Percentiles rank a stretch among this genome's conserved stretches.
These are phyloP conservation scores for Didymella pomorum DNA, from an alignment of 2,329 filamentous ascomycete species.

Conservation along the genomic window DNA sequence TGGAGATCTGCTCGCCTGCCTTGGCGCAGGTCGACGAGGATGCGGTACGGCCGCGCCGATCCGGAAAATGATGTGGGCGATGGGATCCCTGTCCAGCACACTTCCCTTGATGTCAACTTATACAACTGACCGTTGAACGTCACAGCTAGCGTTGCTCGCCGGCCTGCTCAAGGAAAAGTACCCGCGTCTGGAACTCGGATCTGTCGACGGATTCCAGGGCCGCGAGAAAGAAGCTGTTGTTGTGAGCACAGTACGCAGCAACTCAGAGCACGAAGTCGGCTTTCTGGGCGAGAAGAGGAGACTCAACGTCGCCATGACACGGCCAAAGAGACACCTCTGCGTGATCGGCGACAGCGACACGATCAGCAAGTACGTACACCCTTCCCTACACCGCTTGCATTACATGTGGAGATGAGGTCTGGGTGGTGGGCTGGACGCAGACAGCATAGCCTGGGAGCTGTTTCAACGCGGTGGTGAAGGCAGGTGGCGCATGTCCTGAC, in stretches of 20 bases:
- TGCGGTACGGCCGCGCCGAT: conserved; percentile 13
- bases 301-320: conserved; percentile 96
- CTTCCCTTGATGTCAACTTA: conserved; percentile 4
- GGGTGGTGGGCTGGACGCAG: conserved; percentile 15
- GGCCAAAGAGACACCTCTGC: conserved; percentile 87
- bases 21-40: background rate
- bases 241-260: conserved; percentile 93
- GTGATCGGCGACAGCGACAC: conserved; percentile 95
- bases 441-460: conserved; percentile 1
- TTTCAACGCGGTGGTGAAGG: conserved; percentile 14
- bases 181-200: conserved; percentile 90
- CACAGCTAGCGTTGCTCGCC: conserved; percentile 77
- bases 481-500: conserved; percentile 7
- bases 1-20: conserved; percentile 13
- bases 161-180: conserved; percentile 79
- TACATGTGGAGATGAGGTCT: background rate
- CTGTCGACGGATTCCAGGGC: conserved; percentile 96
- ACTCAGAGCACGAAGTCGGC: conserved; percentile 84
- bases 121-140: conserved; percentile 20
- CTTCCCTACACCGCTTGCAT: background rate
- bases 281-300: conserved; percentile 92
- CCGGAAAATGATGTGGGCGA: conserved; percentile 8
- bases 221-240: conserved; percentile 96
- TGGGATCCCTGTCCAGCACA: conserved; percentile 13
- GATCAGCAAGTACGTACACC: conserved; percentile 75